Base-by-base conservation (phyloP, 352 stramenopile species). In the Phytophthora macrochlamydospora region DNA sequence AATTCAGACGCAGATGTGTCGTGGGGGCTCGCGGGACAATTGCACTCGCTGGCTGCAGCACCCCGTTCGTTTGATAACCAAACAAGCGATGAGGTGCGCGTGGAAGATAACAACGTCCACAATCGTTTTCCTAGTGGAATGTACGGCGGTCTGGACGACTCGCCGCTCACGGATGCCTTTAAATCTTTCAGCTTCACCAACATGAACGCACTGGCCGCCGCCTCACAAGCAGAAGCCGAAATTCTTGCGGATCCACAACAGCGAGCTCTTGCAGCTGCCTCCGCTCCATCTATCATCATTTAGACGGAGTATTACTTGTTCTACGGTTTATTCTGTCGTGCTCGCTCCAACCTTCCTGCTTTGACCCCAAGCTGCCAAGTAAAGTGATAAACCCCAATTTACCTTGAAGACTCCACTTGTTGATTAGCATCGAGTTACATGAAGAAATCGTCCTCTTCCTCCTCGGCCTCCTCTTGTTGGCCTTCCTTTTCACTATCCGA, bases 121-220 rank as follows among this genome's bases (percentile, higher is more conserved):
- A 78, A 74, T 56, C 70, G 75, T 30, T 90, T 92, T 31, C 82
- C 84, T 31, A 89, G 82, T 65, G 84, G 78, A 13, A 91, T 90
- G 84, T 90, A 91, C 62, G 76, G 75, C 46, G 77, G 54, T 14
- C 55, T 45, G 0, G 74, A 81, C 13, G 76, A 89, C 14, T 55
- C 66, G 5, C 76, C 59, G 42, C 59, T 85, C 13, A 71, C 68
- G 3, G 80, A 92, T 62, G 76, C 73, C 2, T 95, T 95, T 62
- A 82, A 76, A 30, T 90, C 76, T 28, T 94, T 95, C 56, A 93
- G 85, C 69, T 93, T 89, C 59, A 95, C 85, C 33, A 95, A 95
- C 71, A 94, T 93, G 83, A 93, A 88, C 24, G 88, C 88, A 14
- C 71, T 95, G 14, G 85, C 81, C 8, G 85, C 88, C 5, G 86